Base-by-base conservation (phyloP, 352 stramenopile species). In the Bremia lactucae region DNA sequence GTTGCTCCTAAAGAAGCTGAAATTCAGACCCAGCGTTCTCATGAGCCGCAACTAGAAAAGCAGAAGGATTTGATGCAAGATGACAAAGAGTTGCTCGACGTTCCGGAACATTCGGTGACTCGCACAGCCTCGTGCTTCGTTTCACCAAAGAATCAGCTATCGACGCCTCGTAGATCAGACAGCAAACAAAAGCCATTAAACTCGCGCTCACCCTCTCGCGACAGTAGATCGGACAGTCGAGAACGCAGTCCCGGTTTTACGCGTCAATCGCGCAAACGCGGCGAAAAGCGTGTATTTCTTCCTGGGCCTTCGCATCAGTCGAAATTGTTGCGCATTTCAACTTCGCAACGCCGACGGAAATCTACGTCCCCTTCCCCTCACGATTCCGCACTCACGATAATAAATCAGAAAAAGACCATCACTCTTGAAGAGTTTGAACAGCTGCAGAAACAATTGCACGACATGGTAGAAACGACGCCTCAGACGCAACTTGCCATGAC, bases 401-500 rank as follows among this genome's bases (percentile, higher is more conserved):
- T 87, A 40, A 85, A 85, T 44, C 69, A 83, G 49, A 74, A 78
- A 50, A 87, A 87, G 43, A 65, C 70, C 0, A 90, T 90, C 25
- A 80, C 62, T 2, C 75, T 75, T 26, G 72, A 87, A 36, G 77
- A 90, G 34, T 87, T 83, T 38, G 68, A 90, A 41, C 62, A 64
- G 0, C 53, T 90, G 23, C 68, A 77, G 46, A 65, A 60, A 14
- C 68, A 87, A 42, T 55, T 87, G 23, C 69, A 68, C 20, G 68
- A 69, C 18, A 56, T 85, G 38, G 72, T 87, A n/a, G 72, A 85
- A 34, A 52, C 68, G 8, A 84, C 66, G 9, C 67, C 72, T 0
- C 62, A 84, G 31, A 59, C 69, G 22, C 70, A 72, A 23, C 35
- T 85, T 15, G 67, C 65, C 13, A 62, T 81, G 21, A 83, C 72